Evolutionary conservation across 352 stramenopile species (phyloP), one percentile per base, ranked within the genome.

Genomic region (Pythium scleroteichum): DNA sequence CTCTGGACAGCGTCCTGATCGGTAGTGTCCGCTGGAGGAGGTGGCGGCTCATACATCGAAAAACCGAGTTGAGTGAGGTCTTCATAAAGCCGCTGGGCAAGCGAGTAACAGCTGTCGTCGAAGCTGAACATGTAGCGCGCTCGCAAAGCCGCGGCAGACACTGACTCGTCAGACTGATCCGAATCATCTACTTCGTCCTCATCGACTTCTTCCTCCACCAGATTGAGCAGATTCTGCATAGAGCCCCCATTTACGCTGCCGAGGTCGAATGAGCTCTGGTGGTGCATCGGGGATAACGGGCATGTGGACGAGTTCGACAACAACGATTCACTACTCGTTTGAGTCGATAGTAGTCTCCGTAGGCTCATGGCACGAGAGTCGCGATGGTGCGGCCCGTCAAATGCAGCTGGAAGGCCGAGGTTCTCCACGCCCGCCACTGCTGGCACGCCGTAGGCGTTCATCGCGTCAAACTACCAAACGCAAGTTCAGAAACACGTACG

Each of bases 121-220:
- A 86, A 92, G 66, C 78, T 90, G 52, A 92, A 74, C 52, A 88
- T 71, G 48, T 80, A 92, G 0, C 82, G 72, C 17, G 72, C 73
- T 27, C 53, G 44, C 16, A 66, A 38, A 0, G 42, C 61, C 13
- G 53, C 41, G 23, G n/a, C 44, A 6, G 49, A 58, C 27, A 40
- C 16, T 51, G 44, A 59, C 7, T 66, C 59, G 12, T 66, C 50
- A 4, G 46, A 55, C 27, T 45, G 19, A 20, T 61, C 53, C 19
- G 29, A 45, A 16, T 46, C 33, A 20, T 53, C 32, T 3, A 53
- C 52, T 1, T 53, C 24, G 24, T 39, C 51, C 4, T 62, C 52
- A 1, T 47, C 24, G 19, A 27, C 51, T 3, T 49, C 24, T n/a
- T 42, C 53, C n/a, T 29, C 48, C 8, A 52, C 54, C 7, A 64